Base-by-base conservation (phyloP, 1,284 basidiomycete species). In the Vanrija humicola region DNA sequence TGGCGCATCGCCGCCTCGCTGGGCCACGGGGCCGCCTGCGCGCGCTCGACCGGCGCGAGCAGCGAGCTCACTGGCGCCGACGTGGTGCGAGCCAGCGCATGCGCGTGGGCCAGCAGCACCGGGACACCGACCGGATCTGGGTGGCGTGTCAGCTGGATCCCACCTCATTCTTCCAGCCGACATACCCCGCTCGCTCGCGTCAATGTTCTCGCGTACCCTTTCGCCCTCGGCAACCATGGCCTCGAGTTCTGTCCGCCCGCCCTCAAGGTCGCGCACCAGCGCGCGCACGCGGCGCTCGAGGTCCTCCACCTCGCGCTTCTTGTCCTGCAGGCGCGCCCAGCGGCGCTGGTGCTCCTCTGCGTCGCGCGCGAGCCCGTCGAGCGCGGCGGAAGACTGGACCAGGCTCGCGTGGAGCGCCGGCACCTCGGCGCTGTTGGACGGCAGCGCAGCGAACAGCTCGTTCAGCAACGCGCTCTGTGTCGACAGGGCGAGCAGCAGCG, bases 1-100 rank as follows among this genome's bases (percentile, higher is more conserved):
- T 59, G 53, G 10, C 73, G 61, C 73, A 75, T 75, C 10, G 52
- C 56, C 47, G 59, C 61, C 55, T 75, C 73, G 16, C 63, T 69
- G 0, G 73, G 73, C 68, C 69, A 75, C 8, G 73, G 73, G 7
- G 56, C 52, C 21, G 62, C 65, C 45, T 67, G 62, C 6, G 63
- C 61, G 47, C 61, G 64, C 48, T 70, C 67, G 9, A 64, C 47
- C 5, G 56, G 53, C 10, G 62, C 49, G 26, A 70, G 61, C 2
- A 67, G 52, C 19, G 48, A 48, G 3, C 67, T 67, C 15, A 72
- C 58, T 0, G 73, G 73, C 16, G 72, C 72, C 4, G 64, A 67
- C 6, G 73, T 69, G 26, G 67, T 64, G 39, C 58, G 55, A 1
- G 70, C 56, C 9, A 75, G 59, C 16, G 66, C 59, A 25, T 66